Conservation (phyloP, 768 basidiomycete species). For the Mycena amicta region DNA sequence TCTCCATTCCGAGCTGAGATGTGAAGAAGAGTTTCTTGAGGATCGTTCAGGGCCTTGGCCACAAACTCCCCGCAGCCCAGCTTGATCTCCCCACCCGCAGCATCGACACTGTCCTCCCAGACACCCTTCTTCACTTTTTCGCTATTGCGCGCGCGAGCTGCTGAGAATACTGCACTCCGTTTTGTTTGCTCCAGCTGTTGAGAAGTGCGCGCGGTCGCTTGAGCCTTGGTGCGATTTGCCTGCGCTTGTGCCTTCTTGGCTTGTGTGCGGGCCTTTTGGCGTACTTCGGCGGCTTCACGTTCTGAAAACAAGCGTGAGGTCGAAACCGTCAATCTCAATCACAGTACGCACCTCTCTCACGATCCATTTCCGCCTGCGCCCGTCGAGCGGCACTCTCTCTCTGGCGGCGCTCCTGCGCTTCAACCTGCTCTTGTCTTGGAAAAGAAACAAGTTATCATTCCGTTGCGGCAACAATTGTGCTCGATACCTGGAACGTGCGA, state of each 20-base stretch:
- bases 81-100: slow-evolving; percentile 70
- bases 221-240: slow-evolving; percentile 50
- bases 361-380: slow-evolving; percentile 45
- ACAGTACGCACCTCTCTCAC: slow-evolving; percentile 48
- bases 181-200: slow-evolving; percentile 53
- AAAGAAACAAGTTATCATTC: too few species aligned
- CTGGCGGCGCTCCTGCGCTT: slow-evolving; percentile 54
- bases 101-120: slow-evolving; percentile 72
- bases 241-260: slow-evolving; percentile 60
- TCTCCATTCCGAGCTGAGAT: slow-evolving; percentile 63
- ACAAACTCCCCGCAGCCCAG: slow-evolving; percentile 56
- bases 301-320: slow-evolving; percentile 36
- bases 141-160: slow-evolving; percentile 58
- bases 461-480: too few species aligned
- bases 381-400: slow-evolving; percentile 53
- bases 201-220: slow-evolving; percentile 48
- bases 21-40: slow-evolving; percentile 70
- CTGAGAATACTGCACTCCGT: slow-evolving; percentile 66
- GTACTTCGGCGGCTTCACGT: slow-evolving; percentile 55
- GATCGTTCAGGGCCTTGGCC: slow-evolving; percentile 48
- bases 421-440: slow-evolving; percentile 60
- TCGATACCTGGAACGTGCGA: slow-evolving; percentile 46
- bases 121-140: slow-evolving; percentile 63
- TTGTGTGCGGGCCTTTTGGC: slow-evolving; percentile 56
- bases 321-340: background rate